Conservation (phyloP, 768 basidiomycete genomes). For the Lactarius akahatsu region DNA sequence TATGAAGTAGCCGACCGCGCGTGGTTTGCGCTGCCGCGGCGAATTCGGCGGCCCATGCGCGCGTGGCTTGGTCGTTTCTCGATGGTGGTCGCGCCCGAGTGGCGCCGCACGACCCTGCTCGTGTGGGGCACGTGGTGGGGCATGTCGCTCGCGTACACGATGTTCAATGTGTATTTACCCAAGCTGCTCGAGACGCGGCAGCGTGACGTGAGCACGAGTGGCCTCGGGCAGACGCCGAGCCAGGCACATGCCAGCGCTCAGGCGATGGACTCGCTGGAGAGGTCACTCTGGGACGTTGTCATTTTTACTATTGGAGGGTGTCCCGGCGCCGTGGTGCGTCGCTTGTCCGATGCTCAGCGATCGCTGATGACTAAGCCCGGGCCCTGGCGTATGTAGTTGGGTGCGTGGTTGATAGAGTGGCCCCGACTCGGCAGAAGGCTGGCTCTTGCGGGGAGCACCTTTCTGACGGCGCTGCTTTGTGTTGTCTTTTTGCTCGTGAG, state of each 20-base stretch:
- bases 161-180: conserved; percentile 92
- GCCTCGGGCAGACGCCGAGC: conserved; percentile 9
- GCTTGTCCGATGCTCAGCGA: neutral
- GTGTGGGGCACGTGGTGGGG: conserved; percentile 78
- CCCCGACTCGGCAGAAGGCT: conserved; percentile 59
- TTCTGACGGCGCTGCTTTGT: conserved; percentile 74
- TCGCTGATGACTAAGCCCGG: neutral
- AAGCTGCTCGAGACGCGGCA: conserved; percentile 72
- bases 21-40: conserved; percentile 49
- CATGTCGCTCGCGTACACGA: conserved; percentile 80
- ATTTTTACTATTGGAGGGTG: conserved; percentile 83
- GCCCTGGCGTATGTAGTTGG: conserved; percentile 51
- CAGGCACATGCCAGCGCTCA: conserved; percentile 22
- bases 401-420: conserved; percentile 80
- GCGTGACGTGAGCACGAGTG: conserved; percentile 18
- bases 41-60: conserved; percentile 55
- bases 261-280: conserved; percentile 49
- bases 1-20: conserved; percentile 44
- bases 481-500: conserved; percentile 62
- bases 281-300: conserved; percentile 81
- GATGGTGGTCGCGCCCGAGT: conserved; percentile 72
- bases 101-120: conserved; percentile 72
- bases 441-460: conserved; percentile 74
- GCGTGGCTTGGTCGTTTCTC: conserved; percentile 68
- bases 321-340: conserved; percentile 76